Evolutionary conservation across 2,329 filamentous ascomycete genomes (phyloP).

Genomic region (Penicillium sp.): DNA sequence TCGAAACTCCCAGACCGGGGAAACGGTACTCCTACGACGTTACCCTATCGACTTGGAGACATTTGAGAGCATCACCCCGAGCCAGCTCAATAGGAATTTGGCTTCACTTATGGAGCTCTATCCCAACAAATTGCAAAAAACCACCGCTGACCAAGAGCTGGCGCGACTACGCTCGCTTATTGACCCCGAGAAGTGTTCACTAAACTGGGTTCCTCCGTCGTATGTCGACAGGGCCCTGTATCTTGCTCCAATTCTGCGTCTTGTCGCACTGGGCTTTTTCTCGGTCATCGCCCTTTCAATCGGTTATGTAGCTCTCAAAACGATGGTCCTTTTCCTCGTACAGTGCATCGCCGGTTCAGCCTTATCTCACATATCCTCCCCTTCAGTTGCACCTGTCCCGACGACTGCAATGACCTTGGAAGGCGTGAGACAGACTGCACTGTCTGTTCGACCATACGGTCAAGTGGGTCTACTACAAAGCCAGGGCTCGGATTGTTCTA

Average conservation of each 20-base stretch:
- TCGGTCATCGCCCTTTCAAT: conserved; percentile 28
- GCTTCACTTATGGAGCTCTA: conserved; percentile 38
- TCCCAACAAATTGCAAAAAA: conserved; percentile 23
- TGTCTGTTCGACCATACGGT: conserved; percentile 20
- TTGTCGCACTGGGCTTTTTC: conserved; percentile 27
- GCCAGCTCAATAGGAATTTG: conserved; percentile 45
- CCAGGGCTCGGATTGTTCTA: conserved; percentile 17
- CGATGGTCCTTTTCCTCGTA: conserved; percentile 21
- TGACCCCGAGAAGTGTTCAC: conserved; percentile 25
- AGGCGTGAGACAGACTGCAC: conserved; percentile 20
- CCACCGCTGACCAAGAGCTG: conserved; percentile 12
- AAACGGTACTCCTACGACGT: conserved; percentile 32
- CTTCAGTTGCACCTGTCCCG: conserved; percentile 14
- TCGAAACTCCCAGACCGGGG: conserved; percentile 31
- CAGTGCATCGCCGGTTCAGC: conserved; percentile 25
- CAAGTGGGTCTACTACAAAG: conserved; percentile 16
- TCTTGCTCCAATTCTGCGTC: conserved; percentile 25
- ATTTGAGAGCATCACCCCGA: conserved; percentile 45
- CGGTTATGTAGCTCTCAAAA: conserved; percentile 29
- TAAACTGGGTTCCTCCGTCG: conserved; percentile 21
- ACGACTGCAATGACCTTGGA: conserved; percentile 21
- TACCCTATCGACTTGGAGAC: conserved; percentile 46
- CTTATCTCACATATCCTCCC: conserved; percentile 17
- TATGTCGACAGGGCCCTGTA: conserved; percentile 21
- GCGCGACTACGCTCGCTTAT: conserved; percentile 12